Conservation (phyloP, 805 yeast genomes). For the Hanseniaspora jakobsenii region DNA sequence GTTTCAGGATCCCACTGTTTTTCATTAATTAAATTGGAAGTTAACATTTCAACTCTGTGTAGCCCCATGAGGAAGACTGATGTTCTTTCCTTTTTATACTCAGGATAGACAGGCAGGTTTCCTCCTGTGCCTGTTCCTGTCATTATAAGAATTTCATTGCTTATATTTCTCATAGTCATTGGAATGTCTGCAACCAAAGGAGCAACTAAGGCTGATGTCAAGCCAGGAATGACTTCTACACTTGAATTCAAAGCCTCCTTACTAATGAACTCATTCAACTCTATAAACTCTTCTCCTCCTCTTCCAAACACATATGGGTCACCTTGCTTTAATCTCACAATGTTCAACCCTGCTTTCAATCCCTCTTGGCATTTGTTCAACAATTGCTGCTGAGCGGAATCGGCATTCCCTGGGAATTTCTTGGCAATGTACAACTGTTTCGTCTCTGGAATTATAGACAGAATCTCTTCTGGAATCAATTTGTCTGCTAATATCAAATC, state of each 20-base stretch:
- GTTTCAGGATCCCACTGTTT: conserved; percentile 52
- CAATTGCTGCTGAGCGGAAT: conserved; percentile 78
- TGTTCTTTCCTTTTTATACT: conserved; percentile 58
- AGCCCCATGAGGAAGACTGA: conserved; percentile 83
- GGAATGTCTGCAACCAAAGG: conserved; percentile 75
- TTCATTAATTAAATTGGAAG: conserved; percentile 41
- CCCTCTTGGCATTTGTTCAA: conserved; percentile 59
- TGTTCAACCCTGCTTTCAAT: conserved; percentile 53
- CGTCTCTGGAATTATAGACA: conserved; percentile 64
- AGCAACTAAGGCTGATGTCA: conserved; percentile 81
- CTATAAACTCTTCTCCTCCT: conserved; percentile 84
- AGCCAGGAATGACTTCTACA: conserved; percentile 74
- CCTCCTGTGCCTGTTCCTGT: conserved; percentile 93
- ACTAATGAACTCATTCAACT: conserved; percentile 37
- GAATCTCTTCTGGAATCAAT: conserved; percentile 77
- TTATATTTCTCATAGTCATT: conserved; percentile 81
- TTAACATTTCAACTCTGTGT: conserved; percentile 47
- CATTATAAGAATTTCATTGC: conserved; percentile 84
- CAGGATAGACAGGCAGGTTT: conserved; percentile 65
- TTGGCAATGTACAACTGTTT: conserved; percentile 77
- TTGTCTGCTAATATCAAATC: conserved; percentile 83
- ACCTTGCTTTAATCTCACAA: conserved; percentile 87
- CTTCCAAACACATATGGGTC: conserved; percentile 95
- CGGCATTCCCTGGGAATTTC: conserved; percentile 95
- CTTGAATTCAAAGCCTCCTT: conserved; percentile 26